Evolutionary conservation across 2,329 filamentous ascomycete species (phyloP).

Genomic region (Cladorrhinum sp.): DNA sequence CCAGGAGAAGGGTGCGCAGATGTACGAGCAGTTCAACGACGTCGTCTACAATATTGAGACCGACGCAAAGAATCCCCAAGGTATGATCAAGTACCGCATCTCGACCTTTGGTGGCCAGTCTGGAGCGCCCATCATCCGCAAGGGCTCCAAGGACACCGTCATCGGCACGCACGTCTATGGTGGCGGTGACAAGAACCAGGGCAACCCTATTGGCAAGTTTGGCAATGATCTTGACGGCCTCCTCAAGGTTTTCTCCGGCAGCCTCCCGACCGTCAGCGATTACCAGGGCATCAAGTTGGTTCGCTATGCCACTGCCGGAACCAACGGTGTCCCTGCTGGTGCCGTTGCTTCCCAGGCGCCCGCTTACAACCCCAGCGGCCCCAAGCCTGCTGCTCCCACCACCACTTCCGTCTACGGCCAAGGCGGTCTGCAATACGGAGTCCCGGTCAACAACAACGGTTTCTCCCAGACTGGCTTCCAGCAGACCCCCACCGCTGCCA

Average conservation of each 20-base stretch:
- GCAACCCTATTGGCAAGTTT: slow-evolving; percentile 27
- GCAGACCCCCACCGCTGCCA: not conserved
- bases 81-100: slow-evolving; percentile 15
- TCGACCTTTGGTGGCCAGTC: slow-evolving; percentile 18
- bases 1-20: slow-evolving; percentile 15
- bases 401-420: not conserved
- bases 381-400: not conserved
- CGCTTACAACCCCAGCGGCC: not conserved
- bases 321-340: not conserved
- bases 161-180: slow-evolving; percentile 18
- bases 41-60: not conserved
- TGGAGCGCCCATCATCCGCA: slow-evolving; percentile 16
- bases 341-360: not conserved
- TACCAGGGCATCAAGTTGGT: slow-evolving; percentile 11
- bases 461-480: not conserved
- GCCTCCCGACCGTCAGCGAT: slow-evolving; percentile 5
- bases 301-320: not conserved
- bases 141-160: slow-evolving; percentile 3
- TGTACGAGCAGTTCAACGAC: slow-evolving; percentile 15
- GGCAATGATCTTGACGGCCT: slow-evolving; percentile 27
- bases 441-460: not conserved
- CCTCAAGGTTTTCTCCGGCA: slow-evolving; percentile 3
- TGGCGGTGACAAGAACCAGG: slow-evolving; percentile 26
- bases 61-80: not conserved
- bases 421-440: not conserved